A percentile compares a stretch with the other conserved stretches of the same genome.
These are phyloP conservation scores for Neofusicoccum laricinum DNA, from an alignment of 2,329 filamentous ascomycete genomes.

Conservation along the genomic window DNA sequence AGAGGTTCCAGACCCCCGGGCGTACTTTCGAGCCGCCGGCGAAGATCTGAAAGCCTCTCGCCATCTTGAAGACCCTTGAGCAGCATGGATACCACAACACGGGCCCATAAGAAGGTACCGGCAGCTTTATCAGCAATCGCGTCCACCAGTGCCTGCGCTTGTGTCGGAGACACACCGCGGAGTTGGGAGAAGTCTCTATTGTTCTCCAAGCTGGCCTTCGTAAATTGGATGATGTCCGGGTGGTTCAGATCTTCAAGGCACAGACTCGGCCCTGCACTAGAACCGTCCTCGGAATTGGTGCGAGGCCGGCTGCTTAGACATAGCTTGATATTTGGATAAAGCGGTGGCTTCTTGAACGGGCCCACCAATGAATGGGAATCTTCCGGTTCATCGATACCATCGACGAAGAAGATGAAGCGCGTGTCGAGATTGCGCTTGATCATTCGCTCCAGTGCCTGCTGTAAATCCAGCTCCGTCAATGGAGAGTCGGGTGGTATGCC, in stretches of 20 bases:
- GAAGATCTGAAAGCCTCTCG: constrained; percentile 21
- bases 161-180: neutral
- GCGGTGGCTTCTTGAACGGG: neutral
- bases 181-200: neutral
- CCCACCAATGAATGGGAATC: neutral
- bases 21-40: constrained; percentile 19
- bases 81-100: constrained; percentile 1
- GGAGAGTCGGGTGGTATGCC: neutral
- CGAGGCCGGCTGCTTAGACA: constrained; percentile 21
- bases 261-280: constrained; percentile 3
- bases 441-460: neutral
- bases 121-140: neutral
- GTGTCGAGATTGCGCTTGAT: neutral
- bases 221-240: constrained; percentile 19
- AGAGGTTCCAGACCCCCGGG: constrained; percentile 23
- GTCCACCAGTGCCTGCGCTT: neutral
- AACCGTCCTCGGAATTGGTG: constrained; percentile 18
- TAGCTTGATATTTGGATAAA: constrained; percentile 6
- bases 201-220: constrained; percentile 2
- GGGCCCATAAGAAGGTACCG: constrained; percentile 15
- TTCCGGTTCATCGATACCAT: constrained; percentile 3
- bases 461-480: neutral
- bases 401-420: neutral
- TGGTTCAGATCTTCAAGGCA: constrained; percentile 18
- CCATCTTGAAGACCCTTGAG: constrained; percentile 13